Conservation (phyloP, 306 rosid genomes). For the Morella rubra region DNA sequence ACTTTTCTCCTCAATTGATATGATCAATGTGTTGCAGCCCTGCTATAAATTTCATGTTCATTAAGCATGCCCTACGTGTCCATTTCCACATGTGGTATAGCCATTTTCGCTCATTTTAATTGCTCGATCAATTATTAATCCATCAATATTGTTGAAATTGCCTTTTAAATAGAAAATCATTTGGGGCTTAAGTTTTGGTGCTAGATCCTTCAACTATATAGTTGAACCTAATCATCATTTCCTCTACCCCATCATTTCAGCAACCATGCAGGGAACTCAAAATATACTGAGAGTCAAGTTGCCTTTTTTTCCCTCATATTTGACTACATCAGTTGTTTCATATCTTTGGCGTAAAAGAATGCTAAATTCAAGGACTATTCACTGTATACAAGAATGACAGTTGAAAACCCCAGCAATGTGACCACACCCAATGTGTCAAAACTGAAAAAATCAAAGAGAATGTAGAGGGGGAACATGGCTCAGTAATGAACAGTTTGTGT, state of each 20-base stretch:
- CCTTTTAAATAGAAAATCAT: background rate
- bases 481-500: no score
- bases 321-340: background rate
- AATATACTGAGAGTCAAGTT: background rate
- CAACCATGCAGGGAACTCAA: background rate
- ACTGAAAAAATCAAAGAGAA: background rate
- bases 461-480: background rate
- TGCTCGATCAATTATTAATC: background rate
- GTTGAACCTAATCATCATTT: background rate
- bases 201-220: background rate
- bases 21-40: background rate
- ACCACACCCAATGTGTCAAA: background rate
- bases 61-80: constrained; percentile 7
- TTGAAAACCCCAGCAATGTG: no score
- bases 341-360: background rate
- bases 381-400: background rate
- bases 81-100: constrained; percentile 5
- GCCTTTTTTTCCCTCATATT: background rate
- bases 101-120: background rate
- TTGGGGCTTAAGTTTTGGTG: background rate
- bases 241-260: background rate
- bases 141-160: background rate
- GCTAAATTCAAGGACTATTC: background rate
- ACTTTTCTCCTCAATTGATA: constrained; percentile 7
- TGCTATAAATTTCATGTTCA: background rate